phyloP scores from a whole-genome alignment of 2,329 filamentous ascomycete genomes.

The Calonectria hongkongensis region DNA sequence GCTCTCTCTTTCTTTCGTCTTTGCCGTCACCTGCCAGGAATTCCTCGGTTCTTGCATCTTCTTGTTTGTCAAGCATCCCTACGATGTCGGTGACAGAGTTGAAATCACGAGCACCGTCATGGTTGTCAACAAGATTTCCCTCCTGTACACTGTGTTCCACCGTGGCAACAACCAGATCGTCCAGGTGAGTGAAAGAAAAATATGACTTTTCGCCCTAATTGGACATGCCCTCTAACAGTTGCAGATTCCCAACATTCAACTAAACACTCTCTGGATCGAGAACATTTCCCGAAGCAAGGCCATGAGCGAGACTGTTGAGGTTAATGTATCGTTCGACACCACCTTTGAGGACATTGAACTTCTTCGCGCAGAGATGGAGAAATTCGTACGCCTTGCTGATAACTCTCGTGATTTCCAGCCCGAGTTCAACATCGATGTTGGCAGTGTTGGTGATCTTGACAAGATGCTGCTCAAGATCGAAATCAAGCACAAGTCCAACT shows the following conservation, averaged over 20 bases:
- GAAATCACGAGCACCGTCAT: constrained; percentile 84
- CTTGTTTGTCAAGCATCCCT: constrained; percentile 98
- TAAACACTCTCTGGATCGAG: constrained; percentile 96
- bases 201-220: not conserved
- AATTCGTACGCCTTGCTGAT: constrained; percentile 87
- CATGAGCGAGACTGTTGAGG: constrained; percentile 89
- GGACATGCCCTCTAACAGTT: not conserved
- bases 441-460: constrained; percentile 88
- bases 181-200: constrained; percentile 61
- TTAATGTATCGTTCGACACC: constrained; percentile 91
- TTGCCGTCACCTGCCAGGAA: constrained; percentile 93
- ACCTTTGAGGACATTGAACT: constrained; percentile 92
- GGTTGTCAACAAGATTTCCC: constrained; percentile 93
- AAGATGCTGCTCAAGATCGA: constrained; percentile 89
- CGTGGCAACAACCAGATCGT: constrained; percentile 86
- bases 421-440: constrained; percentile 86
- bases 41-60: constrained; percentile 99
- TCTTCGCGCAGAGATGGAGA: constrained; percentile 88
- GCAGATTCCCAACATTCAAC: constrained; percentile 90
- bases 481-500: constrained; percentile 94
- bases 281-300: constrained; percentile 93
- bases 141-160: constrained; percentile 94
- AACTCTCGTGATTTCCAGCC: constrained; percentile 94
- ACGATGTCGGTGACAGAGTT: constrained; percentile 95
- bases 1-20: constrained; percentile 97